Evolutionary conservation across 345 rosid species (phyloP), one percentile per base, ranked within the genome.

Genomic region (Rhizophora mangle): DNA sequence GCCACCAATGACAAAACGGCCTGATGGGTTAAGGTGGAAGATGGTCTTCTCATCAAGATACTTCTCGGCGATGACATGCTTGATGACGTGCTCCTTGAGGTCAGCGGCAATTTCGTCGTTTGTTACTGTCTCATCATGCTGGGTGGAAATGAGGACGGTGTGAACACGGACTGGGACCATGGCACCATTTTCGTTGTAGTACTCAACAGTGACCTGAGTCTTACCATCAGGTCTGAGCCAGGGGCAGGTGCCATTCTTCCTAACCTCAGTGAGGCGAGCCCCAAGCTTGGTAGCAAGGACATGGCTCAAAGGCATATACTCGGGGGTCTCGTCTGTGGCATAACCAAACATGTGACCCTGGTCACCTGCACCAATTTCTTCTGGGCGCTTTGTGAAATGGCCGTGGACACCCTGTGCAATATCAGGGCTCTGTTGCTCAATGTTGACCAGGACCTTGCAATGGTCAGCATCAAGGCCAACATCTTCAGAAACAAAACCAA

Each of bases 1-100:
- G 18, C 81, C 81, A 68, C 81, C 81, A 39, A 77, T 77, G 63
- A 77, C 81, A 53, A 77, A 77, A 37, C 81, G 77, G 29, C 81
- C 81, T 0, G 81, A 77, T 59, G 81, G 81, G 74, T 77, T 77
- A 15, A 77, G 77, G 71, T 77, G 81, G 74, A 77, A 77, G 81
- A 77, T 77, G 73, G 81, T 77, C 76, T 77, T 77, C 77, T 77
- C 81, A 36, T 77, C 81, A 52, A 77, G 81, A 71, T 77, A 77
- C 68, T 77, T 77, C 77, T 77, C 81, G 6, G 81, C 77, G 64
- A 77, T 69, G 37, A 77, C 81, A 36, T 77, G 71, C 74, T 77
- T 77, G 64, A 77, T 77, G 61, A 77, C 81, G n/a, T 77, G 81
- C 67, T 77, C 77, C 67, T 77, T 77, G 59, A 77, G 81, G 57